Percentiles rank a stretch among this genome's conserved stretches.
Evolutionary conservation across 345 rosid species (phyloP).

Genomic region (Eucalyptus sp.): DNA sequence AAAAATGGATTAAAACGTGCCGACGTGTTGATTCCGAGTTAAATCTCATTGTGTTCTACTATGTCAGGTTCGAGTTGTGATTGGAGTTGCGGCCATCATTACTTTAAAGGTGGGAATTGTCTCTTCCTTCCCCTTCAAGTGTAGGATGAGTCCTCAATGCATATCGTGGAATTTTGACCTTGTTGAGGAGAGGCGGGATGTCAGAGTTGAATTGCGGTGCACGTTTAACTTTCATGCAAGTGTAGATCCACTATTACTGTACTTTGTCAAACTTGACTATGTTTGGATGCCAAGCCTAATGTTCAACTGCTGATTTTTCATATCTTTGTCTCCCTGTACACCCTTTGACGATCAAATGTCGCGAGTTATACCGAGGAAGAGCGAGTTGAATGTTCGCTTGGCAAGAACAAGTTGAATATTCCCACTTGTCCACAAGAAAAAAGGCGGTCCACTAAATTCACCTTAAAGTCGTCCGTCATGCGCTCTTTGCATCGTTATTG

Average conservation of each 20-base stretch:
- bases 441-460: neutral
- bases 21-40: constrained; percentile 26
- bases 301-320: neutral
- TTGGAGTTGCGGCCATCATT: constrained; percentile 58
- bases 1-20: constrained; percentile 71
- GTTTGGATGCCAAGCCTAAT: neutral
- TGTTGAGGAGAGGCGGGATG: neutral
- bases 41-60: constrained; percentile 62
- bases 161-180: neutral
- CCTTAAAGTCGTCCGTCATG: neutral
- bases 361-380: neutral
- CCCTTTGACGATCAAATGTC: neutral
- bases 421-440: neutral
- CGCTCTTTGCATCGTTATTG: neutral
- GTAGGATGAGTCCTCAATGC: neutral
- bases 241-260: neutral
- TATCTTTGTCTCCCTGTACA: neutral
- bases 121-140: neutral
- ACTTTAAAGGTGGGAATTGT: constrained; percentile 50
- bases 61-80: constrained; percentile 19
- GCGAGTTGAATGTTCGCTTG: neutral
- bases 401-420: neutral
- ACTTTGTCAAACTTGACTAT: neutral
- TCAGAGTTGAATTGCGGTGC: neutral
- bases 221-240: neutral